Base-by-base conservation (phyloP, 1,284 basidiomycete genomes). In the Puccinia hordei region DNA sequence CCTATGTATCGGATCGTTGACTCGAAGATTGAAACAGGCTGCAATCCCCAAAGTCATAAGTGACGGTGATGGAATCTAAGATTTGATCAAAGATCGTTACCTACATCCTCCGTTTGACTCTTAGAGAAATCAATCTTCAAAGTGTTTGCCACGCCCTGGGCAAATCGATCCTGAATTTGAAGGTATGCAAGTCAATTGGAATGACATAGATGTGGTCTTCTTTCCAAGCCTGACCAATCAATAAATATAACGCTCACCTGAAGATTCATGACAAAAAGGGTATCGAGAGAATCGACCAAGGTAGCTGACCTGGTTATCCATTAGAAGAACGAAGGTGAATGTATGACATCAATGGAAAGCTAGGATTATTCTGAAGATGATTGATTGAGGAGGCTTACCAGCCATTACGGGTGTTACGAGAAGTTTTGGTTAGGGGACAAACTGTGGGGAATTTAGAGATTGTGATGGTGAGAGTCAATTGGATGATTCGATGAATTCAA, bases 91-190 rank as follows among this genome's bases (percentile, higher is more conserved):
- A 74, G 24, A 27, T 2, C 5, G 6, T 15, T 49, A 57, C 61
- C 66, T 19, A 73, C 79, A 24, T 73, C 33, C 22, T 41, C 33
- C 13, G 49, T 57, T 66, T 74, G 79, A 24, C 71, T 81, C 57
- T 38, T 81, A 17, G 79, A 55, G 24, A 81, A 81, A 74, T 81
- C 79, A 33, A 81, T 69, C 49, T 81, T 81, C 10, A 74, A 55
- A n/a, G 79, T 81, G 1, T 53, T 44, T 33, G 19, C 24, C 19
- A 81, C 49, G 17, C 71, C 79, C 41, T 81, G n/a, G 9, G 68
- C 53, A 27, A 81, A 74, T 27, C 38, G 22, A 57, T 66, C 51
- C 79, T 81, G 24, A 44, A 19, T n/a, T 41, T 41, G 24, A 10
- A 3, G 9, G 12, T 9, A 27, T 10, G 24, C 12, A 5, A 27